These are phyloP conservation scores for Byssothecium circinans DNA, from an alignment of 2,329 filamentous ascomycete genomes.

Conservation along the genomic window DNA sequence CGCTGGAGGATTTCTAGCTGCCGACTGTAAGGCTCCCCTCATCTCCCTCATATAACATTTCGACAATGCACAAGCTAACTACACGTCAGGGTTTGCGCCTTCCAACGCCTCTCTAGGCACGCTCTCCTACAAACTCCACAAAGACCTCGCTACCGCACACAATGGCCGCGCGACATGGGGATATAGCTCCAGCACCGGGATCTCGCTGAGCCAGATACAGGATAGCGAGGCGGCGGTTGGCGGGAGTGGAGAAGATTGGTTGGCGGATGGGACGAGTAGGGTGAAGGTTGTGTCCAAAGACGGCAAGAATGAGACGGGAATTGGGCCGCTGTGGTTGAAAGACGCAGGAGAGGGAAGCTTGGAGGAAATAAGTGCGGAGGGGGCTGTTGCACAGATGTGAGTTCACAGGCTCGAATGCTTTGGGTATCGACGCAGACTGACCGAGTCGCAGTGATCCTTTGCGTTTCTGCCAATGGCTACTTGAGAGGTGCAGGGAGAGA, in stretches of 20 bases:
- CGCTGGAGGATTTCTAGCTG: constrained; percentile 73
- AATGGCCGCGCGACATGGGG: constrained; percentile 62
- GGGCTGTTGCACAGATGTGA: constrained; percentile 67
- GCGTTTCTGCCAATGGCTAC: constrained; percentile 66
- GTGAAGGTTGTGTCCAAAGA: constrained; percentile 52
- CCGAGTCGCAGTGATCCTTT: constrained; percentile 61
- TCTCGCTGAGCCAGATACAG: constrained; percentile 59
- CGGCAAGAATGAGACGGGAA: constrained; percentile 30
- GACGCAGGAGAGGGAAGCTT: constrained; percentile 57
- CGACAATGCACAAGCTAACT: neutral
- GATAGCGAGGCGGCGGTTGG: constrained; percentile 46
- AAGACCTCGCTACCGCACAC: constrained; percentile 61
- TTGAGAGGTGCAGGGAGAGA: constrained; percentile 57
- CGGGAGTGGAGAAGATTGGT: constrained; percentile 64
- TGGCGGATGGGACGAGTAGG: constrained; percentile 65
- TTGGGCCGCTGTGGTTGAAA: constrained; percentile 62
- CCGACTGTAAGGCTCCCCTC: constrained; percentile 66
- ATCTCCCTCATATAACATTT: neutral
- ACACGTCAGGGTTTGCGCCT: constrained; percentile 57
- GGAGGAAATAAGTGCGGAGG: constrained; percentile 63
- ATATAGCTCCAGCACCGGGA: constrained; percentile 60
- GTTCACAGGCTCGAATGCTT: constrained; percentile 13
- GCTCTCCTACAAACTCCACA: constrained; percentile 71
- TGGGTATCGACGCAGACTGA: constrained; percentile 2
- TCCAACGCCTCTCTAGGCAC: constrained; percentile 61